Evolutionary conservation across 257 asterid species (phyloP).

Genomic region (Jacaranda copaia): DNA sequence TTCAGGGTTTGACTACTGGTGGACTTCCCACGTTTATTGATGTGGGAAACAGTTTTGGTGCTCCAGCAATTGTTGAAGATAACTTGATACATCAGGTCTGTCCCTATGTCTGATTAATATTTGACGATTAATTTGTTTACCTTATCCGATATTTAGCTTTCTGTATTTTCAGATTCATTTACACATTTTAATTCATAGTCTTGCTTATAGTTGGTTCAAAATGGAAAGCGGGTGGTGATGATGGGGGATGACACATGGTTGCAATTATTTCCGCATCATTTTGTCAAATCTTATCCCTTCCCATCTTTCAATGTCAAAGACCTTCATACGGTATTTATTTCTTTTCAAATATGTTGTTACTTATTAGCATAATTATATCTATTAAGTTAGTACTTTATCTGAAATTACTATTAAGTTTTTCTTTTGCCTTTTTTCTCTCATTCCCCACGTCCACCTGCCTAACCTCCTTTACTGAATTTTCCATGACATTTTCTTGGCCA

Average conservation of each 20-base stretch:
- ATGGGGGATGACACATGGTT: slow-evolving; percentile 99
- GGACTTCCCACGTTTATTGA: slow-evolving; percentile 99
- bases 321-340: slow-evolving; percentile 72
- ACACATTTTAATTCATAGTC: slow-evolving; percentile 30
- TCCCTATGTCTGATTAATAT: slow-evolving; percentile 7
- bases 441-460: not conserved
- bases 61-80: slow-evolving; percentile 96
- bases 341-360: slow-evolving; percentile 14
- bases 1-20: slow-evolving; percentile 96
- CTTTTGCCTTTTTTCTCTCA: not conserved
- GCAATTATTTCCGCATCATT: slow-evolving; percentile 91
- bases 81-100: slow-evolving; percentile 86
- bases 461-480: slow-evolving; percentile 18
- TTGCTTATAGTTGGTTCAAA: slow-evolving; percentile 70
- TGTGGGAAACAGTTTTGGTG: slow-evolving; percentile 97
- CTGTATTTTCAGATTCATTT: slow-evolving; percentile 10
- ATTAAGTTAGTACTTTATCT: slow-evolving; percentile 24
- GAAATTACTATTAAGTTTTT: slow-evolving; percentile 15
- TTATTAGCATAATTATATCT: slow-evolving; percentile 12
- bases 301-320: slow-evolving; percentile 98
- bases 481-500: slow-evolving; percentile 45
- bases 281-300: slow-evolving; percentile 72
- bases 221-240: slow-evolving; percentile 92
- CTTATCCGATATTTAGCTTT: not conserved
- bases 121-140: not conserved